phyloP scores from a whole-genome alignment of 2,329 filamentous ascomycete genomes.

The Cladosporium colombiae region DNA sequence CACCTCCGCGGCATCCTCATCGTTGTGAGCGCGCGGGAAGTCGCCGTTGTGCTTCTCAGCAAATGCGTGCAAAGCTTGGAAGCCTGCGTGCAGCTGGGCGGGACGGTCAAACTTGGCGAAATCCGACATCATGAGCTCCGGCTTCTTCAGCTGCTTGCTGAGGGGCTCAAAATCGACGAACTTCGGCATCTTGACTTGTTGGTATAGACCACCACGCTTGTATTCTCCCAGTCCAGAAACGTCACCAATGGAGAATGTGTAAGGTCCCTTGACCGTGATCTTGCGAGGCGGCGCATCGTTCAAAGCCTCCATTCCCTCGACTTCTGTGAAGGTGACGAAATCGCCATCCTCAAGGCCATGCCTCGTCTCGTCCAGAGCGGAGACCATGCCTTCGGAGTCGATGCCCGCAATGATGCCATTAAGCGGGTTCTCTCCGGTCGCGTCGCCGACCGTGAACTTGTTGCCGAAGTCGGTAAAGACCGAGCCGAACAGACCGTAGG shows the following conservation, averaged over 20 bases:
- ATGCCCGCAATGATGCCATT: constrained; percentile 89
- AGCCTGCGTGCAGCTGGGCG: constrained; percentile 84
- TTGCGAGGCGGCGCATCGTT: constrained; percentile 85
- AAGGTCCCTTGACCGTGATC: constrained; percentile 88
- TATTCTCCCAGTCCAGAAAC: constrained; percentile 86
- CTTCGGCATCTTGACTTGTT: constrained; percentile 98
- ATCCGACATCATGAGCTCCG: constrained; percentile 88
- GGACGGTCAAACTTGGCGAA: constrained; percentile 98
- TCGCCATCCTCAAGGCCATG: constrained; percentile 97
- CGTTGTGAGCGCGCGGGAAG: constrained; percentile 79
- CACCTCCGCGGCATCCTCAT: constrained; percentile 77
- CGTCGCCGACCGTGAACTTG: constrained; percentile 86
- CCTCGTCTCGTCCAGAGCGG: constrained; percentile 88
- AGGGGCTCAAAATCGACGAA: constrained; percentile 85
- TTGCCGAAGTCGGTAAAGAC: constrained; percentile 98
- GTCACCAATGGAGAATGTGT: constrained; percentile 96
- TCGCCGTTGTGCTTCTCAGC: constrained; percentile 68
- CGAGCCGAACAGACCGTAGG: constrained; percentile 89
- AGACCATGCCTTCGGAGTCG: constrained; percentile 85
- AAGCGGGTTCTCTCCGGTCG: constrained; percentile 84
- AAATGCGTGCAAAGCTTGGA: constrained; percentile 90
- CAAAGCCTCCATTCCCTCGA: constrained; percentile 87
- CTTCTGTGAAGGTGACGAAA: constrained; percentile 89
- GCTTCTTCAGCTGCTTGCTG: constrained; percentile 75
- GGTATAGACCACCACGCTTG: constrained; percentile 82